phyloP scores from a whole-genome alignment of 2,329 filamentous ascomycete species.

The Drechslerella stenobrocha region DNA sequence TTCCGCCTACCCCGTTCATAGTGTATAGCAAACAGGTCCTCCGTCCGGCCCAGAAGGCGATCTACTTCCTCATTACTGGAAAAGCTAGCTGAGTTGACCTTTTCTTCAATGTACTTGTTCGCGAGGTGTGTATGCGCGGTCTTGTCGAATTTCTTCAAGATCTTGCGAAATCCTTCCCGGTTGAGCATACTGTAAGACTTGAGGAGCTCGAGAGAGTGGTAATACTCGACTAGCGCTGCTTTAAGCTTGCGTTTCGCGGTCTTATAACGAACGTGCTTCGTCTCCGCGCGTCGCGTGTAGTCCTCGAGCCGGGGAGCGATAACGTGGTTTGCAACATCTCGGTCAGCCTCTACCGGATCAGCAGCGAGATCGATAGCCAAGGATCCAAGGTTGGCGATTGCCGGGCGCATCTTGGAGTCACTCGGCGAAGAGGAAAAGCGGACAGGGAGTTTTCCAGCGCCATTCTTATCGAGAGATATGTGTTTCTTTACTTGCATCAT shows the following conservation, averaged over 20 bases:
- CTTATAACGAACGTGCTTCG: constrained; percentile 68
- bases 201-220: constrained; percentile 84
- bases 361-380: constrained; percentile 33
- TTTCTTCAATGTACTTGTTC: constrained; percentile 82
- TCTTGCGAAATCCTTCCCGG: constrained; percentile 89
- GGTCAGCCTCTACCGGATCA: constrained; percentile 55
- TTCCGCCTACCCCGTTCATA: constrained; percentile 95
- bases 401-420: constrained; percentile 42
- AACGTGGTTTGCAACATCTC: constrained; percentile 53
- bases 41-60: constrained; percentile 74
- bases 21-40: constrained; percentile 91
- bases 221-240: constrained; percentile 86
- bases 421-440: constrained; percentile 32
- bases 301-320: constrained; percentile 56
- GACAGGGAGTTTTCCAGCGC: neutral
- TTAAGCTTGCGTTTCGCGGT: constrained; percentile 92
- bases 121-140: constrained; percentile 75
- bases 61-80: constrained; percentile 86
- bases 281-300: constrained; percentile 59
- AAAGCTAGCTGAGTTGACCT: constrained; percentile 87
- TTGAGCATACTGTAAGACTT: constrained; percentile 91
- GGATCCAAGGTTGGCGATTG: constrained; percentile 48
- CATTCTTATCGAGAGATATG: constrained; percentile 25
- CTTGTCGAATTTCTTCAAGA: constrained; percentile 99
- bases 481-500: constrained; percentile 28